Evolutionary conservation across 2,329 filamentous ascomycete genomes (phyloP).

Genomic region (Colletotrichum trifolii): DNA sequence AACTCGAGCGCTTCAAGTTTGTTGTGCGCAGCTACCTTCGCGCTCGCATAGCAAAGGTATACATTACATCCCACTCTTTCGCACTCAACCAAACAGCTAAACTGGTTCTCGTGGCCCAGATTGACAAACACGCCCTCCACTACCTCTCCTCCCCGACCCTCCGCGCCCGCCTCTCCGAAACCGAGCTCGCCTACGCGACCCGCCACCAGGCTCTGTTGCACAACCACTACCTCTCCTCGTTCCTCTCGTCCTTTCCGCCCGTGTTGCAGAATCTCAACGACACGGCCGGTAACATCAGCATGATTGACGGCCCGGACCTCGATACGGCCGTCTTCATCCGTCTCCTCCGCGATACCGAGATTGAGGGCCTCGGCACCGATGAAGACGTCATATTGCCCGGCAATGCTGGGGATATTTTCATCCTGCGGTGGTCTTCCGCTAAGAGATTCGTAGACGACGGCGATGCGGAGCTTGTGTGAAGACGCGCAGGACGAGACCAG

Average conservation of each 20-base stretch:
- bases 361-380: conserved; percentile 72
- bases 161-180: conserved; percentile 74
- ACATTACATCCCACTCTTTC: conserved; percentile 32
- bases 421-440: conserved; percentile 80
- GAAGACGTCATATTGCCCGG: conserved; percentile 69
- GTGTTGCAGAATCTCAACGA: conserved; percentile 89
- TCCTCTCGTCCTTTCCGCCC: conserved; percentile 83
- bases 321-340: conserved; percentile 88
- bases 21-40: conserved; percentile 85
- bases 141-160: conserved; percentile 70
- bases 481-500: background rate
- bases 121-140: conserved; percentile 81
- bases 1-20: conserved; percentile 94
- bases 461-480: conserved; percentile 69
- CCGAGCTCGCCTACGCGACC: conserved; percentile 84
- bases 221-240: conserved; percentile 86
- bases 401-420: conserved; percentile 72
- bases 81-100: no score
- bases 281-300: conserved; percentile 86
- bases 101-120: conserved; percentile 55
- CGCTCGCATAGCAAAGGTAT: conserved; percentile 86
- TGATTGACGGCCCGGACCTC: conserved; percentile 89
- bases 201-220: conserved; percentile 87
- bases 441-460: conserved; percentile 67
- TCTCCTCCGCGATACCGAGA: conserved; percentile 70